Percentiles rank a stretch among this genome's conserved stretches.
Conservation (phyloP, 2,329 filamentous ascomycete genomes). For the Verticillium dahliae region DNA sequence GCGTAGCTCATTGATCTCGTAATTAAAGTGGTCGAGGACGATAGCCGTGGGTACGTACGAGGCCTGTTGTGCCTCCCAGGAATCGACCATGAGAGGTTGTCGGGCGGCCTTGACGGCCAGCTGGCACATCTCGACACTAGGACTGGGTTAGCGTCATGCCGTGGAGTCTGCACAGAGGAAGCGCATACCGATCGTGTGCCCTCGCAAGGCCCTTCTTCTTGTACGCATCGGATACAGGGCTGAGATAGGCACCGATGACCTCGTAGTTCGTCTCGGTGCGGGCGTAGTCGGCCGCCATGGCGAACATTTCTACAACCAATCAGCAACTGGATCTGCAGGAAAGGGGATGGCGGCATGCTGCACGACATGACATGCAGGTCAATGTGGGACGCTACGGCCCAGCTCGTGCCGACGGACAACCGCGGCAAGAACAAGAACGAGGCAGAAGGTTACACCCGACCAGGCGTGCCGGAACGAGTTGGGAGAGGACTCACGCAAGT, state of each 20-base stretch:
- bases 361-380: background rate
- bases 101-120: constrained; percentile 70
- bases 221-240: constrained; percentile 61
- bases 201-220: constrained; percentile 75
- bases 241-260: constrained; percentile 78
- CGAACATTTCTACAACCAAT: constrained; percentile 55
- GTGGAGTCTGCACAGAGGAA: background rate
- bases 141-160: background rate
- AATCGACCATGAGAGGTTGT: constrained; percentile 79
- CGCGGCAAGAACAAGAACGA: background rate
- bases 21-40: constrained; percentile 84
- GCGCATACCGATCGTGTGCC: constrained; percentile 55
- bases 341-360: background rate
- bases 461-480: no score
- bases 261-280: constrained; percentile 69
- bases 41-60: constrained; percentile 84
- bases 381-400: background rate
- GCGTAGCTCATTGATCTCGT: constrained; percentile 77
- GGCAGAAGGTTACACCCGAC: no score
- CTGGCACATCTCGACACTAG: constrained; percentile 71
- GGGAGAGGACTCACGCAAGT: constrained; percentile 47
- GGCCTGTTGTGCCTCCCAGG: constrained; percentile 80
- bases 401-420: background rate
- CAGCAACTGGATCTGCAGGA: background rate
- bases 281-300: constrained; percentile 77